A percentile compares a stretch with the other conserved stretches of the same genome.
Evolutionary conservation across 2,329 filamentous ascomycete genomes (phyloP).

Genomic region (Claviceps cyperi): DNA sequence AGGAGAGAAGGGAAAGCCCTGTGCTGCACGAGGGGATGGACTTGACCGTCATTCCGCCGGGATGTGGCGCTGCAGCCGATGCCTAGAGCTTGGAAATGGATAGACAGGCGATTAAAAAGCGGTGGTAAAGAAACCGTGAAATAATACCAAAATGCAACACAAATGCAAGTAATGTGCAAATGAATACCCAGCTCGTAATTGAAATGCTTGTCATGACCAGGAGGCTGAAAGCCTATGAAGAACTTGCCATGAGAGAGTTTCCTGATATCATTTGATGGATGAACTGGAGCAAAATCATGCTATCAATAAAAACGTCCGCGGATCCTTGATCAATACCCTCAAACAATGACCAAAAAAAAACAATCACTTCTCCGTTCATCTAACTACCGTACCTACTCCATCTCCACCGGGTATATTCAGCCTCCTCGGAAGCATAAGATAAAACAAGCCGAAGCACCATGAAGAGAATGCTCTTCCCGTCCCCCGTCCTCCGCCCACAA

Average conservation of each 20-base stretch:
- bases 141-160: too few species aligned
- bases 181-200: too few species aligned
- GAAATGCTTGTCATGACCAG: too few species aligned
- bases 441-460: not conserved
- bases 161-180: too few species aligned
- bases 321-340: too few species aligned
- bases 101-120: not conserved
- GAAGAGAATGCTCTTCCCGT: not conserved
- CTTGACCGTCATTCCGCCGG: slow-evolving; percentile 71
- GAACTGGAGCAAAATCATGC: too few species aligned
- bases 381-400: not conserved
- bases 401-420: slow-evolving; percentile 3
- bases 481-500: not conserved
- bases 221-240: too few species aligned
- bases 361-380: slow-evolving; percentile 5
- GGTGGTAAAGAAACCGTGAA: too few species aligned
- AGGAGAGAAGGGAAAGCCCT: slow-evolving; percentile 96
- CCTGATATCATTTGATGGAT: too few species aligned
- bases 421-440: not conserved
- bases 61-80: slow-evolving; percentile 2
- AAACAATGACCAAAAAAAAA: not conserved
- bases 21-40: slow-evolving; percentile 68
- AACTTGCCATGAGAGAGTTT: too few species aligned
- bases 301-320: too few species aligned
- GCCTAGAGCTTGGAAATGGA: not conserved